Evolutionary conservation across 352 stramenopile species (phyloP), one percentile per base, ranked within the genome.

Genomic region (Phytophthora nicotianae): DNA sequence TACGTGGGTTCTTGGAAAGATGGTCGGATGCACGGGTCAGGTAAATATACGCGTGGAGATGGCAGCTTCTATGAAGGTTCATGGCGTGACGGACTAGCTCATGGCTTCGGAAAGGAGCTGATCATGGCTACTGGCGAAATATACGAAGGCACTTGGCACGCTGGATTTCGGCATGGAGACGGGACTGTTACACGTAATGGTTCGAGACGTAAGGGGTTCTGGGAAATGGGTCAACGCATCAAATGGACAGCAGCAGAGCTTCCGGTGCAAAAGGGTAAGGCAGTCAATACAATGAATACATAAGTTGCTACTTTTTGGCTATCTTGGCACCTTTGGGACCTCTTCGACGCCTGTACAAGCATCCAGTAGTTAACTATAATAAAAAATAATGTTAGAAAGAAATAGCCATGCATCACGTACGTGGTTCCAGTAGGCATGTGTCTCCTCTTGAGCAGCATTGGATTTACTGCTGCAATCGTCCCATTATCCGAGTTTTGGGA

Each of bases 171-270:
- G 1, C 83, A 92, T 29, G 83, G 83, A 48, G 81, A 90, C 17
- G 83, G 81, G 19, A 62, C 47, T 8, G 48, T 90, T 20, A 87
- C 72, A 4, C 66, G 69, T 38, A 69, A 78, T 23, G 77, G 81
- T 2, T 60, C 70, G 23, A 68, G 67, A 23, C 81, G 79, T 13
- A 69, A 70, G 5, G 83, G 81, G 0, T 43, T 84, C 21, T 92
- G 83, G 83, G 77, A 89, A 48, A 78, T 63, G 62, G 79, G 81
- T 4, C 65, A 74, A 16, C 79, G 80, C 13, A 51, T 80, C 24
- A 89, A 87, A 60, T 92, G 83, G 83, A 89, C 81, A 8, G 85
- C 74, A 13, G 77, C 79, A 29, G 79, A 91, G 26, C 43, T 83
- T 9, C 24, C 78, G 13, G 37, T 86, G n/a, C 27, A 50, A 46